Evolutionary conservation across 352 stramenopile genomes (phyloP).

Genomic region (Phytopythium kandeliae): DNA sequence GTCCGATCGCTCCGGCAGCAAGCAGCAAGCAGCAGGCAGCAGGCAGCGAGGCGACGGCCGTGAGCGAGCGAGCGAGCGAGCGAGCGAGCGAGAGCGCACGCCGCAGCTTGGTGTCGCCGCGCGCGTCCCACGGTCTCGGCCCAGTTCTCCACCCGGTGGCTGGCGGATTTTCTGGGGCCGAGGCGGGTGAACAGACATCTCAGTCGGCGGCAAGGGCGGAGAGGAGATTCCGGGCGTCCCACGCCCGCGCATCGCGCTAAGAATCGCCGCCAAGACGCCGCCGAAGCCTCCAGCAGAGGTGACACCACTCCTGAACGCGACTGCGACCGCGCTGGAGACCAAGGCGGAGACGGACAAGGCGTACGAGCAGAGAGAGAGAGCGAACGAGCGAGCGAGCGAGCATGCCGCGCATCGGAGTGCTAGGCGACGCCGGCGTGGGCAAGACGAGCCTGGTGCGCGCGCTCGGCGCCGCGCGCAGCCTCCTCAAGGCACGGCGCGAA

Average conservation of each 20-base stretch:
- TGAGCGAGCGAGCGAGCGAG: no score
- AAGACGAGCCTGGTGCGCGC: slow-evolving; percentile 50
- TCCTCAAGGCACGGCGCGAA: neutral
- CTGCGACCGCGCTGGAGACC: no score
- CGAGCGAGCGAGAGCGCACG: no score
- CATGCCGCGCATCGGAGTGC: slow-evolving; percentile 27
- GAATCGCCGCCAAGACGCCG: no score
- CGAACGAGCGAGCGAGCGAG: neutral
- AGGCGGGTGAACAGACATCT: neutral
- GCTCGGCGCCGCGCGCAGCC: slow-evolving; percentile 22
- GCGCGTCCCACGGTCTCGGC: neutral
- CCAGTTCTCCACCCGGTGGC: neutral
- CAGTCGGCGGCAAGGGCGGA: neutral
- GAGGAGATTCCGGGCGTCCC: neutral
- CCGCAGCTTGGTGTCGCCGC: neutral
- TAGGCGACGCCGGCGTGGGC: slow-evolving; percentile 32
- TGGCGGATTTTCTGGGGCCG: neutral
- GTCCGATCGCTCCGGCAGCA: no score
- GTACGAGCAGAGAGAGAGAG: neutral
- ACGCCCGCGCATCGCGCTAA: no score
- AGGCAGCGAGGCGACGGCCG: no score
- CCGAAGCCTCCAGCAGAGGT: no score
- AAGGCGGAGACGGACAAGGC: neutral
- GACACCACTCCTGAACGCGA: no score
- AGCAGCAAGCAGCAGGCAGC: no score